Base-by-base conservation (phyloP, 495 filamentous ascomycete species). In the Penicillium coprophilum region DNA sequence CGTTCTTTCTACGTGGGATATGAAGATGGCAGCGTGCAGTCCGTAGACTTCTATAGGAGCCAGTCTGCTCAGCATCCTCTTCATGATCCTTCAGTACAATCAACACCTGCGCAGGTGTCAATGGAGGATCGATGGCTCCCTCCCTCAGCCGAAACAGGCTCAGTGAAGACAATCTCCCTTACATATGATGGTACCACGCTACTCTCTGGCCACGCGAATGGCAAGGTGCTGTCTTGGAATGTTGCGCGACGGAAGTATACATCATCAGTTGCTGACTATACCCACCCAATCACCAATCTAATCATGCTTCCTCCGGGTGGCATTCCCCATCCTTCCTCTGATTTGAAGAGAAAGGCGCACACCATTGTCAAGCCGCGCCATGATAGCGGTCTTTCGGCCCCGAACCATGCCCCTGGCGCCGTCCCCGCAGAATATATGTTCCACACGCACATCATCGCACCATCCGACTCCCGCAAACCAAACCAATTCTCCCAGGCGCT, bases 151-250 rank as follows among this genome's bases (percentile, higher is more conserved):
- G 82, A 88, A 30, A 76, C 78, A 12, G 89, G 87, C 19, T 71
- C 82, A 24, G 80, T 77, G 8, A 81, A 84, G 20, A 87, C 85
- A 55, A 55, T 95, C 43, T 77, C 74, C 17, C 66, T 94, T 32
- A 90, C 82, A 60, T 92, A 92, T 66, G 92, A 96, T 69, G 87
- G 90, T n/a, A 91, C 86, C 24, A 82, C 75, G 20, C 68, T 96
- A 13, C 69, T 95, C 21, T 89, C 91, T 2, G 92, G 90, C n/a
- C 92, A 96, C 60, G 74, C 82, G 20, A 86, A 79, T 61, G 92
- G 92, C 32, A 87, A 88, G 64, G 78, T 96, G n/a, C 71, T 87
- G 10, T 77, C 79, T 27, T 96, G 92, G 92, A 89, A 91, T 66
- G 79, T 89, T 27, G 85, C 86, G 38, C 81, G 81, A 50, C 82